Percentiles rank a stretch among this genome's conserved stretches.
Conservation (phyloP, 2,329 filamentous ascomycete genomes). For the Stagonosporopsis chrysanthemi region DNA sequence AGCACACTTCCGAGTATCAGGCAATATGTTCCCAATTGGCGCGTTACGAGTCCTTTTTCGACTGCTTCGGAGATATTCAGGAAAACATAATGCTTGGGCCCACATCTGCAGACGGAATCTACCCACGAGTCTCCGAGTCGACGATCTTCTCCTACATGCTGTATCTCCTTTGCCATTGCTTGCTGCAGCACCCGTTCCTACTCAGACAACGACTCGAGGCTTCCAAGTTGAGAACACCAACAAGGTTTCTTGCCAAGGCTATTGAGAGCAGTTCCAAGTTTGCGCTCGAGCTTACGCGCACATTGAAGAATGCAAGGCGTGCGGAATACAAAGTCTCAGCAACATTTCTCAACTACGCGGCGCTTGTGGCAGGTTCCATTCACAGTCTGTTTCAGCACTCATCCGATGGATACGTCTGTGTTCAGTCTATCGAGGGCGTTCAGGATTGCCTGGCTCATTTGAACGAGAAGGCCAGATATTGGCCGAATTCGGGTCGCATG, state of each 20-base stretch:
- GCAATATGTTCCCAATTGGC: conserved; percentile 10
- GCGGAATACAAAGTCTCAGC: conserved; percentile 7
- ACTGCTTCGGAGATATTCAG: conserved; percentile 13
- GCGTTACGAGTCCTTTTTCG: conserved; percentile 14
- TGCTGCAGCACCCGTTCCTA: conserved; percentile 16
- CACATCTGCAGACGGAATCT: background rate
- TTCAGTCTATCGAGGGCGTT: conserved; percentile 1
- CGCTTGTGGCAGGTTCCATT: conserved; percentile 11
- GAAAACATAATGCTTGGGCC: background rate
- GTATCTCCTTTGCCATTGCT: conserved; percentile 14
- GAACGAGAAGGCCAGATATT: conserved; percentile 5
- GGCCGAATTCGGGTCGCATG: conserved; percentile 10
- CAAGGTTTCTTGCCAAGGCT: background rate
- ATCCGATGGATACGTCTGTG: background rate
- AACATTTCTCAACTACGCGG: conserved; percentile 11
- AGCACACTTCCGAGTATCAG: conserved; percentile 18
- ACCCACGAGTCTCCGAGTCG: conserved; percentile 4
- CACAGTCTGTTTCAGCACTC: conserved; percentile 14
- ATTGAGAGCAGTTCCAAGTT: background rate
- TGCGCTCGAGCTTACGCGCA: conserved; percentile 9
- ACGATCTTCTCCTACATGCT: conserved; percentile 11
- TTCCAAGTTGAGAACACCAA: background rate
- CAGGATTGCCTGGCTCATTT: conserved; percentile 5
- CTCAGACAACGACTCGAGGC: conserved; percentile 11
- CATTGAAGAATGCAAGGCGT: conserved; percentile 8